Conservation (phyloP, 176 grass and related monocot species). For the Paspalum vaginatum region DNA sequence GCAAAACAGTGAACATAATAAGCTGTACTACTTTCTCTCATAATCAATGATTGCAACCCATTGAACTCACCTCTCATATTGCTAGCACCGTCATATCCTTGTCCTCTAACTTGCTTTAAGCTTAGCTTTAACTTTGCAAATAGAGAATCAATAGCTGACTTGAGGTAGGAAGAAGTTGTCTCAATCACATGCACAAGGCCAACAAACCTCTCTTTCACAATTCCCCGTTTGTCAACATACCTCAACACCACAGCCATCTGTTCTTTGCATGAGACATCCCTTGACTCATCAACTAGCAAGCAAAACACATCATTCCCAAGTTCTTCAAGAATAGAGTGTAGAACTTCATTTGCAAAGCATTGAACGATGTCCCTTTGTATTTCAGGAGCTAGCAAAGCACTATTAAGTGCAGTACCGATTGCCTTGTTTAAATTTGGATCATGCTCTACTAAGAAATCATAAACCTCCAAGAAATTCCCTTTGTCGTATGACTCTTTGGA, state of each 20-base stretch:
- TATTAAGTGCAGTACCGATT: neutral
- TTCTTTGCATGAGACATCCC: neutral
- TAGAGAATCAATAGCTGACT: neutral
- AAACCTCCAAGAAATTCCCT: neutral
- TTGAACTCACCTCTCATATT: too few species aligned
- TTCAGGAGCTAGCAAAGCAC: neutral
- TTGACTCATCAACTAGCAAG: neutral
- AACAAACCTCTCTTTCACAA: neutral
- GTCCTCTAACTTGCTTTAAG: too few species aligned
- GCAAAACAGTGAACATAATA: too few species aligned
- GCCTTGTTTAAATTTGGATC: neutral
- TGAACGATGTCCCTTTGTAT: neutral
- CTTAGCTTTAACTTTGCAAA: neutral
- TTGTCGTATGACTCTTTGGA: neutral
- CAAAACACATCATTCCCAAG: neutral
- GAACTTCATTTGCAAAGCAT: neutral
- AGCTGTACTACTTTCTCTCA: too few species aligned
- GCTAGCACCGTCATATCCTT: neutral
- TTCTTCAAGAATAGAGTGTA: neutral
- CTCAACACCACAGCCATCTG: neutral
- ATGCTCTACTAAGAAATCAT: neutral
- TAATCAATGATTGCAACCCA: too few species aligned
- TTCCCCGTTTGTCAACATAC: neutral
- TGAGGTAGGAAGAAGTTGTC: neutral
- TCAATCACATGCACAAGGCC: too few species aligned